Conservation (phyloP, 345 rosid species). For the Lumnitzera littorea region DNA sequence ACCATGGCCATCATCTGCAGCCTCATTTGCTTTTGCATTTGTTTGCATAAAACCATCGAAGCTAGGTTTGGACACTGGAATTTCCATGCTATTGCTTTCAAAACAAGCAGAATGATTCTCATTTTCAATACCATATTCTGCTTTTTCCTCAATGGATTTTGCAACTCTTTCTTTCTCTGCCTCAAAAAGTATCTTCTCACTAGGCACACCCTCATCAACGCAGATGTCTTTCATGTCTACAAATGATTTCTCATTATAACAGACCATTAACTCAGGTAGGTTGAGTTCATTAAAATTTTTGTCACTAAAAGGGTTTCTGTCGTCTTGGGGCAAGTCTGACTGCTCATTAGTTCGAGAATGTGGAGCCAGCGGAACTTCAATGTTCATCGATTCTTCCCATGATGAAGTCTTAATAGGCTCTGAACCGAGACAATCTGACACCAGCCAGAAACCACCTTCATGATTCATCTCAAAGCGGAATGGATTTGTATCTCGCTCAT, state of each 20-base stretch:
- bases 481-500: conserved; percentile 15
- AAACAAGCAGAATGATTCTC: no score
- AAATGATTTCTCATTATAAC: conserved; percentile 50
- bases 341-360: neutral
- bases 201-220: conserved; percentile 61
- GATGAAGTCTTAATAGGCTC: conserved; percentile 7
- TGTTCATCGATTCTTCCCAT: conserved; percentile 8
- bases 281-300: conserved; percentile 46
- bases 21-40: no score
- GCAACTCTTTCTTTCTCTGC: conserved; percentile 7
- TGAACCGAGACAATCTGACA: conserved; percentile 14
- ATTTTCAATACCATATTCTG: no score
- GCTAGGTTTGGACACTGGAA: no score
- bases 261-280: conserved; percentile 58
- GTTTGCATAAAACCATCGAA: no score
- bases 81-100: no score
- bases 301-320: conserved; percentile 39
- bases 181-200: conserved; percentile 47
- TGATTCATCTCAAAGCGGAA: conserved; percentile 6
- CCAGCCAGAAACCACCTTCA: conserved; percentile 20
- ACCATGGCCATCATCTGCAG: no score
- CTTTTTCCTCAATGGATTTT: neutral
- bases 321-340: conserved; percentile 10
- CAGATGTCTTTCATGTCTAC: conserved; percentile 73
- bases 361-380: conserved; percentile 3